Evolutionary conservation across 106 monocot species (phyloP).

Genomic region (Dactylorhiza incarnata): DNA sequence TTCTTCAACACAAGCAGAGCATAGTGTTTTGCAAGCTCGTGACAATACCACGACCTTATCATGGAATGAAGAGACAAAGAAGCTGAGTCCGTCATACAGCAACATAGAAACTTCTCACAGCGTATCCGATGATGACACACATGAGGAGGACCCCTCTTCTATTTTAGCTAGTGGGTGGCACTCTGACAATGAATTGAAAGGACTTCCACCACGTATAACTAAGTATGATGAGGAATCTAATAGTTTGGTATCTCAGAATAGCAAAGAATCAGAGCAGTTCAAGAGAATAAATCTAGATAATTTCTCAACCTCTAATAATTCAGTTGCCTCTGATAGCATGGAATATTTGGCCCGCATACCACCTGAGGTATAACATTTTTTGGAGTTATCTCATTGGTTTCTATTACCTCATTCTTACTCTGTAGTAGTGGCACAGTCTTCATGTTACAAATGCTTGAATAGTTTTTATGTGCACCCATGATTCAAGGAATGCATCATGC

Average conservation of each 20-base stretch:
- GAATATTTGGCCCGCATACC: slow-evolving; percentile 62
- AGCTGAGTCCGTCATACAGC: slow-evolving; percentile 20
- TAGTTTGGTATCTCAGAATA: slow-evolving; percentile 30
- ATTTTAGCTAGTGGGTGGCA: slow-evolving; percentile 67
- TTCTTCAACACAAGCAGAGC: slow-evolving; percentile 32
- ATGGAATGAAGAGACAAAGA: slow-evolving; percentile 49
- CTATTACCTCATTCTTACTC: neutral
- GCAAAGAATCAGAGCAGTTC: slow-evolving; percentile 27
- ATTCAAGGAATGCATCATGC: no score
- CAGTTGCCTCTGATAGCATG: slow-evolving; percentile 17
- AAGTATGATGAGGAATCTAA: slow-evolving; percentile 26
- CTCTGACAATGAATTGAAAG: slow-evolving; percentile 91
- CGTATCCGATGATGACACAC: slow-evolving; percentile 75
- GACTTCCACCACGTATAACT: slow-evolving; percentile 48
- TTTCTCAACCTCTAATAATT: slow-evolving; percentile 19
- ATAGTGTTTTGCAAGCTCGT: neutral
- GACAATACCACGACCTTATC: slow-evolving; percentile 20
- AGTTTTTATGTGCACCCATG: no score
- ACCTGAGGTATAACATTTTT: slow-evolving; percentile 61
- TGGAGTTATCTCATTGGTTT: neutral
- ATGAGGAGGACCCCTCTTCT: slow-evolving; percentile 43
- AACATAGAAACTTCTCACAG: slow-evolving; percentile 51
- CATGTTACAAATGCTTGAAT: no score
- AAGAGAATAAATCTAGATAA: slow-evolving; percentile 20
- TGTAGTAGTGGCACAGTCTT: no score